These are phyloP conservation scores for Herpetomonas muscarum DNA, from an alignment of 208 protist species.

Conservation along the genomic window DNA sequence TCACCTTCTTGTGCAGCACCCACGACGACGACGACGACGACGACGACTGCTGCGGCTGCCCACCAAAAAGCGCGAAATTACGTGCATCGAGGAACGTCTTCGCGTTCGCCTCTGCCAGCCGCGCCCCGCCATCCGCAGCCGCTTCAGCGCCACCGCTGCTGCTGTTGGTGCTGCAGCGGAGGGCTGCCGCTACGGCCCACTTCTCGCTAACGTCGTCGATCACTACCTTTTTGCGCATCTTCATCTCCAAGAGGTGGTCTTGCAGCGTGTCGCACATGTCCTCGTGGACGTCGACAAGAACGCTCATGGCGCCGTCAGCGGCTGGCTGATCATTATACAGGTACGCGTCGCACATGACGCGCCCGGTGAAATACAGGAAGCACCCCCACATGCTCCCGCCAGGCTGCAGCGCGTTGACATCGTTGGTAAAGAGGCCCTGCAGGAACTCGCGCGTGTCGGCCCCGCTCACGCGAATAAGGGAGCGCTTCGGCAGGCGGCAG, in stretches of 20 bases:
- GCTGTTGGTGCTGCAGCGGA: constrained; percentile 1
- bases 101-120: constrained; percentile 10
- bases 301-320: constrained; percentile 25
- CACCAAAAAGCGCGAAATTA: constrained; percentile 31
- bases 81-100: constrained; percentile 67
- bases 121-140: background rate
- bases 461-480: constrained; percentile 61
- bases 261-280: constrained; percentile 21
- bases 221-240: constrained; percentile 70
- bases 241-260: constrained; percentile 72
- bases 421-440: constrained; percentile 81
- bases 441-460: constrained; percentile 59
- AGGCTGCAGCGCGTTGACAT: constrained; percentile 49
- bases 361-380: constrained; percentile 78
- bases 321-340: constrained; percentile 42
- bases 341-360: constrained; percentile 78
- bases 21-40: background rate
- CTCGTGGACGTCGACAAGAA: constrained; percentile 68
- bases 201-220: constrained; percentile 52
- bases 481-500: constrained; percentile 37
- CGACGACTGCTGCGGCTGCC: background rate
- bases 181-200: constrained; percentile 40
- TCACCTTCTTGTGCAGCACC: constrained; percentile 8
- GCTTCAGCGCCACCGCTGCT: background rate
- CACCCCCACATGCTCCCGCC: constrained; percentile 70